Conservation (phyloP, 805 yeast genomes). For the Lipomyces kockii region DNA sequence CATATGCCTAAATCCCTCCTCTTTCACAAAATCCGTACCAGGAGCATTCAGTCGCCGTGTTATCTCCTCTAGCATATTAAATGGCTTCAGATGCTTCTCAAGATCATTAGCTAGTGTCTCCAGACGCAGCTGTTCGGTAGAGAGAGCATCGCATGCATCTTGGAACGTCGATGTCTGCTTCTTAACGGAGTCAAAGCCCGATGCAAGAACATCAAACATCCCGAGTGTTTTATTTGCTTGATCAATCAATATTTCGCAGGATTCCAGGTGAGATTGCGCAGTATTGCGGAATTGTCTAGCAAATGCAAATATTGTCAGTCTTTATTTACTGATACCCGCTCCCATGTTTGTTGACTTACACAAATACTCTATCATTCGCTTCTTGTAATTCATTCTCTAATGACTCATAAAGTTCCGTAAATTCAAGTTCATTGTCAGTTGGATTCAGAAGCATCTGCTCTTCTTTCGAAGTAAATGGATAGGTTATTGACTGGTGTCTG, state of each 20-base stretch:
- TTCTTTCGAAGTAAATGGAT: conserved; percentile 29
- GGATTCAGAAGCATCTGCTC: conserved; percentile 5
- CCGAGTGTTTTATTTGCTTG: conserved; percentile 54
- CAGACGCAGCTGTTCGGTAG: conserved; percentile 53
- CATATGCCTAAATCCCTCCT: conserved; percentile 58
- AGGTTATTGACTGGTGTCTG: background rate
- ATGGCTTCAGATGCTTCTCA: conserved; percentile 57
- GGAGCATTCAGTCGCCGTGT: conserved; percentile 71
- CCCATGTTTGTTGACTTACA: conserved; percentile 6
- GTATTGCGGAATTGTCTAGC: conserved; percentile 23
- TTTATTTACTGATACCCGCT: background rate
- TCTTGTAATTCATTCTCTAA: conserved; percentile 27
- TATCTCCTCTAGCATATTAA: conserved; percentile 72
- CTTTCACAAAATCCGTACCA: conserved; percentile 68
- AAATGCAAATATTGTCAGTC: background rate
- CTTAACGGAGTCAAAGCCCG: conserved; percentile 62
- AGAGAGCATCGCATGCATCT: conserved; percentile 55
- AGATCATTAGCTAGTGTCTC: conserved; percentile 53
- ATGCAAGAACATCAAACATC: conserved; percentile 55
- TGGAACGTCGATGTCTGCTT: conserved; percentile 69
- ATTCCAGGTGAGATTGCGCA: conserved; percentile 24
- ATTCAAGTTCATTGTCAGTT: conserved; percentile 16
- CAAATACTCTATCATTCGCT: conserved; percentile 18
- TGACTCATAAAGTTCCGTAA: conserved; percentile 24
- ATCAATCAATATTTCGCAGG: conserved; percentile 48